These are phyloP conservation scores for Tulasnella calospora DNA, from an alignment of 768 basidiomycete species.

Conservation along the genomic window DNA sequence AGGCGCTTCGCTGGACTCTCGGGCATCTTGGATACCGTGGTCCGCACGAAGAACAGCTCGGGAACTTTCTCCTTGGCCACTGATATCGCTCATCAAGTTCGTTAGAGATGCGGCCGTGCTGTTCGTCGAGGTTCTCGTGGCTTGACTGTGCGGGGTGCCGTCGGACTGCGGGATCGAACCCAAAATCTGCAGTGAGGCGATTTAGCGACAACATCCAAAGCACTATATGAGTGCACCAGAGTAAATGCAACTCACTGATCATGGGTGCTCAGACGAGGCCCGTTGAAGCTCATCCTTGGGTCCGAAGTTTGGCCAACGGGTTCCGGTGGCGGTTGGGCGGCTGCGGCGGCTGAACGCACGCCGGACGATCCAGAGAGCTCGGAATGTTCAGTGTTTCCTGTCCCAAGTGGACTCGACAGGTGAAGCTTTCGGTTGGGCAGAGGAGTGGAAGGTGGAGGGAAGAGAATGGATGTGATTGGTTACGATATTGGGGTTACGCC, in stretches of 20 bases:
- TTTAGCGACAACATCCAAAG: background rate
- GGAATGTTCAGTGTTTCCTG: too few species aligned
- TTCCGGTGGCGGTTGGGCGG: background rate
- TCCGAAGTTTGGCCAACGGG: background rate
- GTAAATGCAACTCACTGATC: background rate
- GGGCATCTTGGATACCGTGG: background rate
- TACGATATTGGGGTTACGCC: too few species aligned
- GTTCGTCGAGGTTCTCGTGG: background rate
- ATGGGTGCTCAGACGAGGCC: background rate
- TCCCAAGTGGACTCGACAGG: too few species aligned
- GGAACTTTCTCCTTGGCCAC: background rate
- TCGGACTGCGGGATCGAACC: background rate
- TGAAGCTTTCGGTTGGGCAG: too few species aligned
- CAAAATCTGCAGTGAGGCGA: background rate
- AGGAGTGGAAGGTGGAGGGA: too few species aligned
- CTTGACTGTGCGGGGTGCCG: background rate
- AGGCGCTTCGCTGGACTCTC: background rate
- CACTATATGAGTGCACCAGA: background rate
- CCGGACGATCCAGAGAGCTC: too few species aligned
- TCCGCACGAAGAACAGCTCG: background rate
- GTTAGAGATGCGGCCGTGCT: background rate
- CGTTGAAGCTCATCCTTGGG: background rate
- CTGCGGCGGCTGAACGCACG: background rate
- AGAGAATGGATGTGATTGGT: too few species aligned
- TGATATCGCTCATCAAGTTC: background rate